Percentiles rank a stretch among this genome's conserved stretches.
phyloP scores from a whole-genome alignment of 495 filamentous ascomycete genomes.

The Podospora australis region DNA sequence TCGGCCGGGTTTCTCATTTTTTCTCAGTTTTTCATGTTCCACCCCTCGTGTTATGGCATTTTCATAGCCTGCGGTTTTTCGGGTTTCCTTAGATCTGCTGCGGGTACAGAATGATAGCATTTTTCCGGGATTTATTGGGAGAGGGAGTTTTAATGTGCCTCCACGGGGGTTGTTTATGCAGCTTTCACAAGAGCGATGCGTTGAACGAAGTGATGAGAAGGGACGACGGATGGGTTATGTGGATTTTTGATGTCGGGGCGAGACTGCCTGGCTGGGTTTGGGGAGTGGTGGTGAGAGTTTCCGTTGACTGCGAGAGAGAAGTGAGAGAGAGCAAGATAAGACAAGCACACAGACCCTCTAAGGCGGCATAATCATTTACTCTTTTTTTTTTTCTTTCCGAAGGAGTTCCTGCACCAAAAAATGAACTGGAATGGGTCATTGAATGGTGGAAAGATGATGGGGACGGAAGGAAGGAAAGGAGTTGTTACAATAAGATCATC shows the following conservation, averaged over 20 bases:
- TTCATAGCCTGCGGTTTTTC: background rate
- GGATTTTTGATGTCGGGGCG: background rate
- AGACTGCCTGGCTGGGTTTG: no score
- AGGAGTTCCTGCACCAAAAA: no score
- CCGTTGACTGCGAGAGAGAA: no score
- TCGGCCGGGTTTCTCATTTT: background rate
- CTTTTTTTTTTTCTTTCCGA: no score
- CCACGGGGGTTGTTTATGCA: background rate
- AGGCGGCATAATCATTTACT: no score
- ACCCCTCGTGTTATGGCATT: background rate
- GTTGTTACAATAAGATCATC: no score
- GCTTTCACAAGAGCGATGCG: background rate
- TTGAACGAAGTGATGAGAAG: background rate
- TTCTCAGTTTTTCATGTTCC: background rate
- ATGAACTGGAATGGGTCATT: no score
- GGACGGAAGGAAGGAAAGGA: no score
- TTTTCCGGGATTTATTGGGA: background rate
- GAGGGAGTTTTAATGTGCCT: background rate
- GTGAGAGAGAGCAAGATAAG: no score
- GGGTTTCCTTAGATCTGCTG: background rate
- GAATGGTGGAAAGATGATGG: no score
- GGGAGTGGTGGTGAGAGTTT: no score
- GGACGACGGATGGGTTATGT: background rate
- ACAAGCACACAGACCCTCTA: no score
- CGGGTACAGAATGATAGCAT: constrained; percentile 7